Evolutionary conservation across 768 basidiomycete genomes (phyloP), one percentile per base, ranked within the genome.

Genomic region (Strobilomyces echinocephalus): DNA sequence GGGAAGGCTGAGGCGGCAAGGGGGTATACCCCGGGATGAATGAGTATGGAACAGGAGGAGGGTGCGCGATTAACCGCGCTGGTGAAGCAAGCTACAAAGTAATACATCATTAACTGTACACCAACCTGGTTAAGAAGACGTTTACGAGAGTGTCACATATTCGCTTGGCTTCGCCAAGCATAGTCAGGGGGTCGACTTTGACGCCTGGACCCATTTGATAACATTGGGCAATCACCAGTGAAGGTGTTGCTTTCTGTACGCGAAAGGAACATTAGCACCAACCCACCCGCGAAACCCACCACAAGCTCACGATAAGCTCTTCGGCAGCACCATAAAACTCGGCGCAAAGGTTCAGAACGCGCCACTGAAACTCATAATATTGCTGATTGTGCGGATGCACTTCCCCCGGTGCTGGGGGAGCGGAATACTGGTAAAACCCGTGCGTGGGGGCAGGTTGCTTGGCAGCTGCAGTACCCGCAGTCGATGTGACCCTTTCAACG

Each of bases 291-390:
- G 9, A 42, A 34, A 49, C 58, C 46, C 53, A 52, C 55, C 42
- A 50, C 35, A 26, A 57, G 80, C 86, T 69, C 69, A 91, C 88
- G 54, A 91, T 78, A 43, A 91, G 79, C 68, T 91, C 88, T 68
- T 90, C 88, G 16, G 88, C 88, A 7, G 88, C 88, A 26, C 82
- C 84, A 70, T 91, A 91, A 66, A 91, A 91, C 65, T 91, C 89
- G 1, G 87, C 83, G 68, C 88, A 91, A 38, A 91, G 73, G 62
- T 88, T 88, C 53, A 91, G 68, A 38, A 89, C 81, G 50, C 87
- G 82, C 88, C 88, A 91, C 66, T 91, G 88, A 63, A 91, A 91
- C 64, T 91, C 87, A 68, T 88, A 88, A 67, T 88, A 90, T 62
- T 84, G 82, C 57, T 88, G 84, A 64, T 87, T 87, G 58, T 84